These are phyloP conservation scores for Phlyctochytrium bullatum DNA, from an alignment of 192 early-diverging fungal species.

Conservation along the genomic window DNA sequence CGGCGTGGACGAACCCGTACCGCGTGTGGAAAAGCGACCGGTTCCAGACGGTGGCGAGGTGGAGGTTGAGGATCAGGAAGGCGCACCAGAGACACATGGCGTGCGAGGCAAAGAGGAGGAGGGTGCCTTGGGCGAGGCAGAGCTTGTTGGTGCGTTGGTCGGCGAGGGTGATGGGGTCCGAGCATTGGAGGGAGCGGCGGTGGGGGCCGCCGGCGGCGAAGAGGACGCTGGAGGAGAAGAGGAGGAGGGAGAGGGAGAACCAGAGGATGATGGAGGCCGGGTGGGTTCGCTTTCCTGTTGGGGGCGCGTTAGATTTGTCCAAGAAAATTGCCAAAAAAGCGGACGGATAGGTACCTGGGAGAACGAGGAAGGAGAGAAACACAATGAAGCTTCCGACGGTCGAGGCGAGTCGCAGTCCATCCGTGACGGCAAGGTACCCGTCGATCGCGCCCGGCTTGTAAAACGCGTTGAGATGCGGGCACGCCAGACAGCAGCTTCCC, in stretches of 20 bases:
- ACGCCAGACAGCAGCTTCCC: not conserved
- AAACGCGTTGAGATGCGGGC: not conserved
- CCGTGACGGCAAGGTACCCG: not conserved
- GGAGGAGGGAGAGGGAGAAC: not conserved
- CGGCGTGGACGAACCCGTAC: not conserved
- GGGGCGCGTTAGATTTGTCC: no score
- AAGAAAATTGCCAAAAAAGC: no score
- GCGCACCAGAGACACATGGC: not conserved
- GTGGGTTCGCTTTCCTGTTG: no score
- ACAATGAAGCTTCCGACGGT: not conserved
- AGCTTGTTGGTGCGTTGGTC: slow-evolving; percentile 1
- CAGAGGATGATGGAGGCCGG: not conserved
- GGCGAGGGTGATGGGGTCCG: not conserved
- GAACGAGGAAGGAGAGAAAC: not conserved
- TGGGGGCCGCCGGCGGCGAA: not conserved
- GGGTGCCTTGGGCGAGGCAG: not conserved
- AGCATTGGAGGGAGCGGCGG: not conserved
- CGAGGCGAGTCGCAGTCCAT: not conserved
- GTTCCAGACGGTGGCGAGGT: not conserved
- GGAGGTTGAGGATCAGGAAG: not conserved
- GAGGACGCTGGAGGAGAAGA: not conserved
- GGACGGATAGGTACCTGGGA: no score
- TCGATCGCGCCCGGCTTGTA: slow-evolving; percentile 1
- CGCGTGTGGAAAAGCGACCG: not conserved
- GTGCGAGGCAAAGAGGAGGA: not conserved